phyloP scores from a whole-genome alignment of 2,329 filamentous ascomycete genomes.

The Ophiostoma populinum region DNA sequence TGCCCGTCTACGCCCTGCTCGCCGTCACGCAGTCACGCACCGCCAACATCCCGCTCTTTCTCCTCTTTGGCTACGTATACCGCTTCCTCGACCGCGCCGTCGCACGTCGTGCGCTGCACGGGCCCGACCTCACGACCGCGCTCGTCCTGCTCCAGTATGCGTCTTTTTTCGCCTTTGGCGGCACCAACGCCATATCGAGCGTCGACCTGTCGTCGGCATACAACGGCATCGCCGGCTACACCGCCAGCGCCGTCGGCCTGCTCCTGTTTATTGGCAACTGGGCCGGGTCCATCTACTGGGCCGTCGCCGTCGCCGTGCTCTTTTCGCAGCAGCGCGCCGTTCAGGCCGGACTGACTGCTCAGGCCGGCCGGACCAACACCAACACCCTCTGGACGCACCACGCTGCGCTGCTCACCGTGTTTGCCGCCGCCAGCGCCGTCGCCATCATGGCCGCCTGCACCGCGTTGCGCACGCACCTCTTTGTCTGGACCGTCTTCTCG shows the following conservation, averaged over 20 bases:
- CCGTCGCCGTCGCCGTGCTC: conserved; percentile 43
- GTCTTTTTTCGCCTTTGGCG: conserved; percentile 79
- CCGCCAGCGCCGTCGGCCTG: conserved; percentile 59
- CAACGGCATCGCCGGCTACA: conserved; percentile 75
- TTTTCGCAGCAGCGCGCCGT: conserved; percentile 19
- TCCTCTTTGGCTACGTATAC: conserved; percentile 50
- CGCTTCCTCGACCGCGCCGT: conserved; percentile 23
- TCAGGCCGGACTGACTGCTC: neutral
- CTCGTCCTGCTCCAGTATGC: conserved; percentile 62
- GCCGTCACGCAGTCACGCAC: conserved; percentile 74
- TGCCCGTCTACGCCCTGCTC: conserved; percentile 60
- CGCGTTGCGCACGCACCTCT: conserved; percentile 68
- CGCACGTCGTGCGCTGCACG: conserved; percentile 19
- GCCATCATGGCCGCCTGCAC: conserved; percentile 84
- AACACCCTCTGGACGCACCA: conserved; percentile 27
- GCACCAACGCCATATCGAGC: conserved; percentile 89
- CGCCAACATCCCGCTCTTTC: conserved; percentile 70
- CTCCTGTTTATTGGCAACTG: conserved; percentile 84
- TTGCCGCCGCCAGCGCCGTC: conserved; percentile 44
- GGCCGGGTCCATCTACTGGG: conserved; percentile 83
- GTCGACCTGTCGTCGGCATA: conserved; percentile 89
- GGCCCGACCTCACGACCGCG: conserved; percentile 47
- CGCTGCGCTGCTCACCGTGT: conserved; percentile 49
- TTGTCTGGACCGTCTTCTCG: conserved; percentile 98
- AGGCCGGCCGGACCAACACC: neutral